Evolutionary conservation across 2,329 filamentous ascomycete genomes (phyloP).

Genomic region (Colletotrichum sojae): DNA sequence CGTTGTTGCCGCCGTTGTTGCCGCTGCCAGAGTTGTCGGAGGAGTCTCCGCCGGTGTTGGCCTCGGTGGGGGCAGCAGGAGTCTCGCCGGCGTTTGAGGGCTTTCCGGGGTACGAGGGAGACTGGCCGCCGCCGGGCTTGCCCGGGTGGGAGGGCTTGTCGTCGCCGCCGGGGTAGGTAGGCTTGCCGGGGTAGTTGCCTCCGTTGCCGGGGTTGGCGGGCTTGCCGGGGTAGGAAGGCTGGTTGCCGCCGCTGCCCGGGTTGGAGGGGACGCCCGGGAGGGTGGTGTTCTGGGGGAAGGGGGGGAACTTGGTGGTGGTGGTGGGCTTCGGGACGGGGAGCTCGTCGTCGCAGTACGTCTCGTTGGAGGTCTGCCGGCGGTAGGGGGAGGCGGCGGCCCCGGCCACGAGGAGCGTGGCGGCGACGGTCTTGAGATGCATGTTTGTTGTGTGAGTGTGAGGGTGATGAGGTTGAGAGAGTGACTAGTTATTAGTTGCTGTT

Average conservation of each 20-base stretch:
- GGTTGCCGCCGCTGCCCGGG: constrained; percentile 11
- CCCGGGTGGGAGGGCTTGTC: neutral
- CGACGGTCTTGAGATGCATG: constrained; percentile 39
- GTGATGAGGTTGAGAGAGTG: constrained; percentile 6
- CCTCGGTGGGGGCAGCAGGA: neutral
- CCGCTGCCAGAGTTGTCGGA: neutral
- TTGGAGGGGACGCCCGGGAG: constrained; percentile 26
- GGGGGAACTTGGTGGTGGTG: constrained; percentile 31
- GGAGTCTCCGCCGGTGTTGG: neutral
- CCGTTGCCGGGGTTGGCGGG: constrained; percentile 1
- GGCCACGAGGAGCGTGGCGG: constrained; percentile 37
- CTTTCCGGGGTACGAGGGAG: constrained; percentile 6
- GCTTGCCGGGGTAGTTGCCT: neutral
- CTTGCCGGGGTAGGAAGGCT: constrained; percentile 10
- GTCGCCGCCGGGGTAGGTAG: too few relatives aligned
- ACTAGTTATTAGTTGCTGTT: constrained; percentile 10
- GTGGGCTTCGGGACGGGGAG: constrained; percentile 16
- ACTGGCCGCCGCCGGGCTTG: neutral
- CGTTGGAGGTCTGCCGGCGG: constrained; percentile 35
- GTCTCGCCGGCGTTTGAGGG: neutral
- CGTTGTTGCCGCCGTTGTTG: neutral
- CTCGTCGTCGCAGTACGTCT: constrained; percentile 35
- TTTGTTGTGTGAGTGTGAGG: neutral
- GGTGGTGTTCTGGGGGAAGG: constrained; percentile 31
- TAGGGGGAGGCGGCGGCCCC: constrained; percentile 37